A percentile compares a stretch with the other conserved stretches of the same genome.
Conservation (phyloP, 169 alveolate species). For the Eimeria zaria region DNA sequence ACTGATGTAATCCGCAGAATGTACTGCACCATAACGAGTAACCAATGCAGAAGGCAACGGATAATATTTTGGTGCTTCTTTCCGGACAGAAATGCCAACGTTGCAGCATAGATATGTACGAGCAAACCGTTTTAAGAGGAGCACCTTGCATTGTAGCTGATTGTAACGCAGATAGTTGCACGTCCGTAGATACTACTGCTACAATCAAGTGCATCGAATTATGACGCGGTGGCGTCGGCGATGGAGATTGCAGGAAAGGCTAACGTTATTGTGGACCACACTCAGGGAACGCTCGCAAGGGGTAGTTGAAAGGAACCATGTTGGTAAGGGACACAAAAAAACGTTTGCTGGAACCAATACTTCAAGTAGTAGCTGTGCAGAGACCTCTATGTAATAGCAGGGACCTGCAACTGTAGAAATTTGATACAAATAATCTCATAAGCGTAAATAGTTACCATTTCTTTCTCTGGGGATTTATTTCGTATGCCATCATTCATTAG, state of each 20-base stretch:
- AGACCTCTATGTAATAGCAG: not conserved
- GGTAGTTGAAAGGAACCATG: not conserved
- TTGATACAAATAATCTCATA: not conserved
- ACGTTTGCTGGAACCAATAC: not conserved
- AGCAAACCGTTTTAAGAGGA: not conserved
- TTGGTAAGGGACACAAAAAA: not conserved
- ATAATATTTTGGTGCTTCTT: not conserved
- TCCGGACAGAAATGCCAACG: not conserved
- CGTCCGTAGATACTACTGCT: not conserved
- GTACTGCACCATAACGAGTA: too few relatives aligned
- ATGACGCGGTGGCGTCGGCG: not conserved
- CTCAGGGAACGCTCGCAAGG: too few relatives aligned
- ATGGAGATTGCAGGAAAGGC: not conserved
- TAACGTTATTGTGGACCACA: not conserved
- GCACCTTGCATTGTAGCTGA: not conserved
- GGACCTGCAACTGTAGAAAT: not conserved
- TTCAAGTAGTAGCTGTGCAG: not conserved
- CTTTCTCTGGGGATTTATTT: not conserved
- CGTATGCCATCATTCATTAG: not conserved
- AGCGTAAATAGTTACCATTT: not conserved
- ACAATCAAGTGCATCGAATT: not conserved
- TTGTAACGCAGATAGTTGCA: not conserved
- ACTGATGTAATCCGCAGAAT: not conserved
- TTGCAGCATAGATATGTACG: not conserved
- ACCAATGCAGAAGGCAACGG: constrained; percentile 3